These are phyloP conservation scores for Fraxinus velutina DNA, from an alignment of 305 asterid species.

Conservation along the genomic window DNA sequence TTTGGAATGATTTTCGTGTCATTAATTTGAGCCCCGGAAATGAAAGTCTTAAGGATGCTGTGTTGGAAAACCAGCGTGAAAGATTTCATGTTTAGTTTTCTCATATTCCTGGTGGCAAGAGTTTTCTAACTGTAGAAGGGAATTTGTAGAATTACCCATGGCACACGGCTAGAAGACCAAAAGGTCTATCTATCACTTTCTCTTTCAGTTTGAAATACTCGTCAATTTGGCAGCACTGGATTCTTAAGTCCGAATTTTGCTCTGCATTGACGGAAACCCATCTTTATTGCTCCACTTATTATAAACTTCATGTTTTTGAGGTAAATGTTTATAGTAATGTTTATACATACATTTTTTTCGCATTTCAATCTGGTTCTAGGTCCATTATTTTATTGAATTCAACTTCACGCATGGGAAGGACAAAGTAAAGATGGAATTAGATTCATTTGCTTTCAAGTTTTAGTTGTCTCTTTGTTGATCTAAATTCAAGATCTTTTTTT, in stretches of 20 bases:
- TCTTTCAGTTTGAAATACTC: not conserved
- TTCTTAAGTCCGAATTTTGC: not conserved
- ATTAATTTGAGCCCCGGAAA: not conserved
- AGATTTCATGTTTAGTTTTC: not conserved
- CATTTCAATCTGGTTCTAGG: not conserved
- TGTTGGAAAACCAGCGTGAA: conserved; percentile 1
- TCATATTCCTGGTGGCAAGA: not conserved
- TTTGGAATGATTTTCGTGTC: conserved; percentile 1
- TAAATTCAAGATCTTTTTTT: not conserved
- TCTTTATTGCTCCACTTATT: not conserved
- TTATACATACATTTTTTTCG: not conserved
- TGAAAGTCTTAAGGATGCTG: conserved; percentile 15
- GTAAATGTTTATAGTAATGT: not conserved
- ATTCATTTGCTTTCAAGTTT: not conserved
- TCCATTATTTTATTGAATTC: not conserved
- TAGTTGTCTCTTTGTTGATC: not conserved
- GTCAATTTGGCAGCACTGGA: not conserved
- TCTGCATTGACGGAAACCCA: not conserved
- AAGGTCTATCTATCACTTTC: not conserved
- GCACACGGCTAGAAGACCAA: not conserved
- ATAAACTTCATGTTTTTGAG: not conserved
- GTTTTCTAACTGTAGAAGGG: not conserved
- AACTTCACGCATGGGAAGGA: not conserved
- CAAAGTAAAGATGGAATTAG: not conserved
- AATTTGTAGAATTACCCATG: not conserved